phyloP scores from a whole-genome alignment of 1,284 basidiomycete genomes.

The Mrakiaceae sp. region DNA sequence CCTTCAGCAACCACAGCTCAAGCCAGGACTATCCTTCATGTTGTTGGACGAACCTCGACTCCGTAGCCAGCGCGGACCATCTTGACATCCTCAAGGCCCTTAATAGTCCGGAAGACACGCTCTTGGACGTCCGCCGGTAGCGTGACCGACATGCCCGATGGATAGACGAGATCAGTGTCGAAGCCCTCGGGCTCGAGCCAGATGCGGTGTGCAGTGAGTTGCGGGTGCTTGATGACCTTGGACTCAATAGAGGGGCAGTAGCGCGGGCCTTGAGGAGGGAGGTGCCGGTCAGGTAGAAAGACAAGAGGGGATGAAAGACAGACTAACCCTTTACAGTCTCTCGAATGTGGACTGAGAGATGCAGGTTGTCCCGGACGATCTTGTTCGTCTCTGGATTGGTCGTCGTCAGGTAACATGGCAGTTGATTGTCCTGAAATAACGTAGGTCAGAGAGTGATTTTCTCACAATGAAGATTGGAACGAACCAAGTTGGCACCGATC shows the following conservation, averaged over 20 bases:
- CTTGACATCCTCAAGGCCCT: conserved; percentile 68
- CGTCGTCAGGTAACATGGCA: conserved; percentile 58
- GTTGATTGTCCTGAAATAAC: conserved; percentile 49
- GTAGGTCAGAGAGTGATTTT: too few species aligned
- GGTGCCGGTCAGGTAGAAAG: background rate
- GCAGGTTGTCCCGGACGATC: conserved; percentile 59
- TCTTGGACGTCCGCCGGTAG: conserved; percentile 73
- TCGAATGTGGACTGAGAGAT: conserved; percentile 68
- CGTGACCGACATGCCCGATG: conserved; percentile 77
- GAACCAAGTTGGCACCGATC: conserved; percentile 6
- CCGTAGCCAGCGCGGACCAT: conserved; percentile 79
- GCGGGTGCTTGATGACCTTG: conserved; percentile 66
- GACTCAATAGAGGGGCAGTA: conserved; percentile 85
- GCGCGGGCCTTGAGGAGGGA: conserved; percentile 50
- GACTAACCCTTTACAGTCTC: conserved; percentile 65
- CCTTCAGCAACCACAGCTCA: too few species aligned
- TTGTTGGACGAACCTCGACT: conserved; percentile 46
- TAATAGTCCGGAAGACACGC: conserved; percentile 65
- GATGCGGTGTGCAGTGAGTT: conserved; percentile 59
- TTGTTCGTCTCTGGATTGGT: conserved; percentile 64
- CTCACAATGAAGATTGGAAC: background rate
- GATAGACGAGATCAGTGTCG: conserved; percentile 61
- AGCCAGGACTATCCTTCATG: background rate
- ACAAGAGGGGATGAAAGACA: background rate
- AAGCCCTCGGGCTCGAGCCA: conserved; percentile 82